A percentile compares a stretch with the other conserved stretches of the same genome.
Conservation (phyloP, 2,329 filamentous ascomycete genomes). For the Triangularia setosa region DNA sequence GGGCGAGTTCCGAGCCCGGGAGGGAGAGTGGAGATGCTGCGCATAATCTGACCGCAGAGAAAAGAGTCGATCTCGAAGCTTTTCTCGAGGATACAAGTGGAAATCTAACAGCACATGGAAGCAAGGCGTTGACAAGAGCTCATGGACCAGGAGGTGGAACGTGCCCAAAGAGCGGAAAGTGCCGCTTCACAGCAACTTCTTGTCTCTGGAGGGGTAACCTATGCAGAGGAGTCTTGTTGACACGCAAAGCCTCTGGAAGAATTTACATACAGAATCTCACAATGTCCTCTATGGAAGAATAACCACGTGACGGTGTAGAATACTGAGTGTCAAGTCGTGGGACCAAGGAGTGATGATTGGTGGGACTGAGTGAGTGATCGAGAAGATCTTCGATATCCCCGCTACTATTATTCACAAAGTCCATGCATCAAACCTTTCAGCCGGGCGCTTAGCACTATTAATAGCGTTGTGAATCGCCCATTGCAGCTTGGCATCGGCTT, state of each 20-base stretch:
- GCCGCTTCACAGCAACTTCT: neutral
- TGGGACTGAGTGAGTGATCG: neutral
- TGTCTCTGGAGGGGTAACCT: neutral
- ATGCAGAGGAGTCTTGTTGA: too few species aligned
- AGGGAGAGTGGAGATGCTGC: neutral
- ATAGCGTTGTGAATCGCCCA: neutral
- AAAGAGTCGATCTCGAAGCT: neutral
- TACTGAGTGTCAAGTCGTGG: too few species aligned
- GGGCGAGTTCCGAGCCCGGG: neutral
- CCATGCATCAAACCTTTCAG: neutral
- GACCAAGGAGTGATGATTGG: too few species aligned
- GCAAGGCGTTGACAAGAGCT: too few species aligned
- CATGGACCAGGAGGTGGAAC: neutral
- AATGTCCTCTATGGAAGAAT: too few species aligned
- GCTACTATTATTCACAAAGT: neutral
- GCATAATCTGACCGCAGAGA: neutral
- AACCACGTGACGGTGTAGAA: too few species aligned
- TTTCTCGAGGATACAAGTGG: neutral
- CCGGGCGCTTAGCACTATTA: conserved; percentile 8
- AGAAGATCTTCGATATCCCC: neutral
- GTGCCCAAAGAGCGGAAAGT: neutral
- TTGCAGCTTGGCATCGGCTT: conserved; percentile 1
- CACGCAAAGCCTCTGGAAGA: too few species aligned
- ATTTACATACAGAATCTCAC: too few species aligned
- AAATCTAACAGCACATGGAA: too few species aligned